A percentile compares a stretch with the other conserved stretches of the same genome.
Evolutionary conservation across 345 rosid species (phyloP).

Genomic region (Aurinia saxatilis): DNA sequence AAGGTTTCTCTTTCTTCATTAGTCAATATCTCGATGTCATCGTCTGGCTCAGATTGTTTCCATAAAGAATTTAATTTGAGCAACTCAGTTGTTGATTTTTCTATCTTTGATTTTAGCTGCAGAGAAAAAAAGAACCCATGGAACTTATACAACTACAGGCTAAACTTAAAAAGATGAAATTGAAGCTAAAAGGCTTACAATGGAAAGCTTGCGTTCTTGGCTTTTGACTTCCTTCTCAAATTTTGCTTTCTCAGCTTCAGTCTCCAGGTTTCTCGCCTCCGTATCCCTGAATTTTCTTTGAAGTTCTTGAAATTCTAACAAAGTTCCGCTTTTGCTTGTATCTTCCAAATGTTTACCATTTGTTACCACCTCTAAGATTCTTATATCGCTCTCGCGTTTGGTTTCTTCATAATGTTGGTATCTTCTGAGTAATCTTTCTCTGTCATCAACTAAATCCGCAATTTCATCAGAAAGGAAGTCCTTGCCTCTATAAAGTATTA

Average conservation of each 20-base stretch:
- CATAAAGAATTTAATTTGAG: conserved; percentile 46
- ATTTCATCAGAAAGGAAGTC: conserved; percentile 61
- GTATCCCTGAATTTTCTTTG: conserved; percentile 34
- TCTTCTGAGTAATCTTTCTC: conserved; percentile 53
- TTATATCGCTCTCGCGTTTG: conserved; percentile 43
- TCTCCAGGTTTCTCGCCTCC: conserved; percentile 31
- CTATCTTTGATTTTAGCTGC: conserved; percentile 64
- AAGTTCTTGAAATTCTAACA: conserved; percentile 58
- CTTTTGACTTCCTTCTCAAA: conserved; percentile 47
- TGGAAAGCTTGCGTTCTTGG: conserved; percentile 57
- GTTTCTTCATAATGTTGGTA: conserved; percentile 62
- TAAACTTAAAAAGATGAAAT: conserved; percentile 2
- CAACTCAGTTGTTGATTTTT: conserved; percentile 42
- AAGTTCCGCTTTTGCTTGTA: conserved; percentile 51
- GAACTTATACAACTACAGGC: background rate
- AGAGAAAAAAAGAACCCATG: conserved; percentile 13
- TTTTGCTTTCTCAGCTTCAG: conserved; percentile 49
- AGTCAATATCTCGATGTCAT: conserved; percentile 58
- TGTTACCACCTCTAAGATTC: conserved; percentile 29
- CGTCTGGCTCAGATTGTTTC: conserved; percentile 41
- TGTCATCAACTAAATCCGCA: conserved; percentile 43
- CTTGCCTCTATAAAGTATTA: conserved; percentile 78
- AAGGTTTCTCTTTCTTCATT: conserved; percentile 77
- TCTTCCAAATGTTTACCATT: conserved; percentile 27
- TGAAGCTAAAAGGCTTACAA: conserved; percentile 39